Evolutionary conservation across 2,329 filamentous ascomycete species (phyloP), one percentile per base, ranked within the genome.

Genomic region (Botryosphaeria dothidea): DNA sequence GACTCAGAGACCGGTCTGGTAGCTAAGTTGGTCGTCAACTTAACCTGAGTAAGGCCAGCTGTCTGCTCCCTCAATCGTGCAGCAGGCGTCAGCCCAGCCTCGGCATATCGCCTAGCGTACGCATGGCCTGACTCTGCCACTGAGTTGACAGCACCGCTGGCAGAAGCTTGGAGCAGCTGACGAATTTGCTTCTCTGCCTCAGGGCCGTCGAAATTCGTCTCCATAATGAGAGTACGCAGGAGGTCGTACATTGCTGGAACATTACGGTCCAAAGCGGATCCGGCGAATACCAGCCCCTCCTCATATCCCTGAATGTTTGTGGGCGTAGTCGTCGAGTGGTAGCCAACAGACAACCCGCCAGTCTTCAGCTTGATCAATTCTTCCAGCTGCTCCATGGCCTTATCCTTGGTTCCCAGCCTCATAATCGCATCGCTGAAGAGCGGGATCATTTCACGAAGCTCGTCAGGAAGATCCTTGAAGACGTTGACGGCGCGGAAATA

Each of bases 321-420:
- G 0, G 94, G 92, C 2, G 89, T 92, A 0, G 93, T 87, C 0
- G 90, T 88, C n/a, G 90, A 87, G 78, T 96, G 91, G 70, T 97
- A 93, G 1, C 90, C 89, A 17, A 96, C 88, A 2, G 89, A 91
- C 41, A 99, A 86, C 9, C 95, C 95, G 21, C 95, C 95, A 1
- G 95, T 98, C 81, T 96, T 96, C 31, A 98, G 85, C 77, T 98
- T 98, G 77, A 99, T 97, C 64, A 93, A 80, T 73, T 98, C 95
- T 77, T 99, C 95, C 60, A 98, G 86, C 76, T 97, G 89, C 76
- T 97, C 95, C 90, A 97, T 97, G 0, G 89, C 88, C 84, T 91
- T 91, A 66, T 89, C 86, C 71, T 90, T 91, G 2, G 94, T 99
- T 15, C 95, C 95, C 8, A 99, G 85, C 21, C 95, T 90, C 91